Percentiles rank a stretch among this genome's conserved stretches.
phyloP scores from a whole-genome alignment of 768 basidiomycete species.

The Leccinellum luteum region DNA sequence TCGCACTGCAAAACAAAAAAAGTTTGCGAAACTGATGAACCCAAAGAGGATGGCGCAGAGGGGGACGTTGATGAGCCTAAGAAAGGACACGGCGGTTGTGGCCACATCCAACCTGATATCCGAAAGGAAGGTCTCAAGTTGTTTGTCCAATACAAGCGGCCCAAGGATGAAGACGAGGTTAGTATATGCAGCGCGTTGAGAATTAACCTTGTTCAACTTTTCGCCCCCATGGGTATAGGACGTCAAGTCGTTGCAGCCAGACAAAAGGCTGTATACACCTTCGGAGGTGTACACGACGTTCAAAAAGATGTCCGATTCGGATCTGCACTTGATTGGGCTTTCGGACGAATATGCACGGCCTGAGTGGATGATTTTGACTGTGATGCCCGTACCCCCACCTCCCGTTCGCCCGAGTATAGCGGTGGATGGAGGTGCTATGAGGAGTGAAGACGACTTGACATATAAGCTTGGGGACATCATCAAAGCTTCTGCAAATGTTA shows the following conservation, averaged over 20 bases:
- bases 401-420: slow-evolving; percentile 98
- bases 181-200: slow-evolving; percentile 30
- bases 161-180: slow-evolving; percentile 95
- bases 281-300: slow-evolving; percentile 92
- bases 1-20: slow-evolving; percentile 83
- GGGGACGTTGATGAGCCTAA: slow-evolving; percentile 65
- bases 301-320: slow-evolving; percentile 90
- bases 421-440: slow-evolving; percentile 94
- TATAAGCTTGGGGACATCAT: slow-evolving; percentile 97
- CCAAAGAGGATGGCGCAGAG: slow-evolving; percentile 80
- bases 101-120: slow-evolving; percentile 84
- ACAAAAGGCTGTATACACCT: slow-evolving; percentile 79
- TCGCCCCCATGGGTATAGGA: slow-evolving; percentile 46
- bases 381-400: slow-evolving; percentile 95
- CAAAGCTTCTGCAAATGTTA: slow-evolving; percentile 90
- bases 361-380: slow-evolving; percentile 99
- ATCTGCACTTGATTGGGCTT: slow-evolving; percentile 85
- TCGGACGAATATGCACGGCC: slow-evolving; percentile 96
- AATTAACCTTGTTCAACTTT: slow-evolving; percentile 11
- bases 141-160: slow-evolving; percentile 90
- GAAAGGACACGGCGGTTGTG: slow-evolving; percentile 96
- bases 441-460: slow-evolving; percentile 97
- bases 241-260: slow-evolving; percentile 74
- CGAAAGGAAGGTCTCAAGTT: slow-evolving; percentile 95
- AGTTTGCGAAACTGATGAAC: slow-evolving; percentile 84